Conservation (phyloP, 305 asterid species). For the Rubia peregrina region DNA sequence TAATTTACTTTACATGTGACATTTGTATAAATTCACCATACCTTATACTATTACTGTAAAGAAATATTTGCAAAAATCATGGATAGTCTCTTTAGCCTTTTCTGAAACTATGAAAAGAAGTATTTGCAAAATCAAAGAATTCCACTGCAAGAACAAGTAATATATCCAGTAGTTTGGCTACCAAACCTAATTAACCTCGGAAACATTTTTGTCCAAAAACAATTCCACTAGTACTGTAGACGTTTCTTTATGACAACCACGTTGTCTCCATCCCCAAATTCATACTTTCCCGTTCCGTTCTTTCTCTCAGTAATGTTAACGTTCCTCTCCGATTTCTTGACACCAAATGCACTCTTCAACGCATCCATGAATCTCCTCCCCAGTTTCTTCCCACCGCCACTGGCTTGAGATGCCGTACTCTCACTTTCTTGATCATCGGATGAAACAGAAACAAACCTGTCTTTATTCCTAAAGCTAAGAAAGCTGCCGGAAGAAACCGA, state of each 20-base stretch:
- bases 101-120: too few species aligned
- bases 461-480: slow-evolving; percentile 16
- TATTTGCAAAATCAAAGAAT: neutral
- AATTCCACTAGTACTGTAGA: slow-evolving; percentile 23
- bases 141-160: neutral
- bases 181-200: slow-evolving; percentile 9
- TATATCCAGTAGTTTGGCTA: too few species aligned
- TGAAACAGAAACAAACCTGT: slow-evolving; percentile 25
- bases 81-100: too few species aligned
- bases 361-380: slow-evolving; percentile 51
- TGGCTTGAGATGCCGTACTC: neutral
- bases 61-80: too few species aligned
- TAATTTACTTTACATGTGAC: too few species aligned
- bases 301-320: slow-evolving; percentile 10
- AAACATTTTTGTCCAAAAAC: neutral
- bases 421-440: slow-evolving; percentile 33
- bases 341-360: slow-evolving; percentile 40
- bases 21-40: too few species aligned
- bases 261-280: slow-evolving; percentile 20
- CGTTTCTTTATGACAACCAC: slow-evolving; percentile 41
- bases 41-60: too few species aligned
- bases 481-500: slow-evolving; percentile 31
- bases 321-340: slow-evolving; percentile 34
- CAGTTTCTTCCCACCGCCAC: slow-evolving; percentile 25
- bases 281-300: slow-evolving; percentile 1